These are phyloP conservation scores for Fabrea salina DNA, from an alignment of 169 alveolate species.

Conservation along the genomic window DNA sequence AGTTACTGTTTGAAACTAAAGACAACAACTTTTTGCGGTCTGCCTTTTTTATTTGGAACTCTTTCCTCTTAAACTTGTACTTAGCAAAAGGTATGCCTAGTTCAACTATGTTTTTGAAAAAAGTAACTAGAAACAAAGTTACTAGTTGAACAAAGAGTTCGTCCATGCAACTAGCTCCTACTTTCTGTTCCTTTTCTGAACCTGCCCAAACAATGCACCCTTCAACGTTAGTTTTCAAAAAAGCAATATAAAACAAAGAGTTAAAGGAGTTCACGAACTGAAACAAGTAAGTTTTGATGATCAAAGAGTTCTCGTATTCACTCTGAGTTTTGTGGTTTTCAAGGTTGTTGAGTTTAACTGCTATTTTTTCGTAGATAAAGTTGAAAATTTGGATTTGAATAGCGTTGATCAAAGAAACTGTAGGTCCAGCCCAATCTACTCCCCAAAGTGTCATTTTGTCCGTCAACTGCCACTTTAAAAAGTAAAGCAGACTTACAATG, in stretches of 20 bases:
- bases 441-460: not conserved
- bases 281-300: constrained; percentile 42
- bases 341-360: constrained; percentile 14
- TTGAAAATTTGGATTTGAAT: constrained; percentile 36
- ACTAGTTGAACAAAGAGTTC: constrained; percentile 23
- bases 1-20: not conserved
- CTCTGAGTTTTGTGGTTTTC: constrained; percentile 54
- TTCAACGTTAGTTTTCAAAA: constrained; percentile 32
- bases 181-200: not conserved
- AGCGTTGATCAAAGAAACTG: constrained; percentile 44
- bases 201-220: constrained; percentile 31
- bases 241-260: constrained; percentile 48
- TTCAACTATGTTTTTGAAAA: constrained; percentile 17
- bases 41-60: not conserved
- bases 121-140: not conserved
- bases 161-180: not conserved
- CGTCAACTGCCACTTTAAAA: constrained; percentile 22
- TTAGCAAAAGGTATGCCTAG: not conserved
- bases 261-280: constrained; percentile 54
- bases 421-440: constrained; percentile 13
- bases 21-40: not conserved
- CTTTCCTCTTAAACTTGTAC: not conserved
- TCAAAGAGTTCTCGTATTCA: constrained; percentile 38
- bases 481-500: not conserved
- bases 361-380: constrained; percentile 28